Evolutionary conservation across 257 asterid genomes (phyloP).

Genomic region (Solanum verrucosum): DNA sequence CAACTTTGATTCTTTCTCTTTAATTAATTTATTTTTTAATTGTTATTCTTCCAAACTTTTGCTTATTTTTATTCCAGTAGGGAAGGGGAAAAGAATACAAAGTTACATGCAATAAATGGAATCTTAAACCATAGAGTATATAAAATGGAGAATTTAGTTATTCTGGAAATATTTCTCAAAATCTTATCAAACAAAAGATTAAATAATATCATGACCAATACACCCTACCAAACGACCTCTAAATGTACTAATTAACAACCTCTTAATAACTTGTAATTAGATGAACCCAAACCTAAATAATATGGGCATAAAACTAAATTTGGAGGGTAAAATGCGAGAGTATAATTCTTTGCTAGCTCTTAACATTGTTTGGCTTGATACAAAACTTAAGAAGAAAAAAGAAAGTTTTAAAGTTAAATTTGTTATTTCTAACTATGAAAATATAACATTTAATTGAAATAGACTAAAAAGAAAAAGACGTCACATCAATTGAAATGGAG

Average conservation of each 20-base stretch:
- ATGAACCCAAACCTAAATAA: not conserved
- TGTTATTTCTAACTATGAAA: too few relatives aligned
- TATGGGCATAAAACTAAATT: not conserved
- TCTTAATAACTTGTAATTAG: not conserved
- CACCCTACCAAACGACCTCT: too few relatives aligned
- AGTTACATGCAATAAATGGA: too few relatives aligned
- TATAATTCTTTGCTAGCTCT: not conserved
- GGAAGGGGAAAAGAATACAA: not conserved
- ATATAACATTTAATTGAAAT: not conserved
- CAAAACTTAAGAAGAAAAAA: too few relatives aligned
- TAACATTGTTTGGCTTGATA: too few relatives aligned
- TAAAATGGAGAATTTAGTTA: too few relatives aligned
- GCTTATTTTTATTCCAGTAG: not conserved
- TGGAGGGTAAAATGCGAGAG: not conserved
- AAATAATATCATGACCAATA: too few relatives aligned
- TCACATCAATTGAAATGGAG: not conserved
- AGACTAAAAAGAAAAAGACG: not conserved
- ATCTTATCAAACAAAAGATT: too few relatives aligned
- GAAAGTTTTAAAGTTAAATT: too few relatives aligned
- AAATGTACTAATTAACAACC: not conserved
- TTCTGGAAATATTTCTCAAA: too few relatives aligned
- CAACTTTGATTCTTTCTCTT: not conserved
- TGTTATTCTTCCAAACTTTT: not conserved
- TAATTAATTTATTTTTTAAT: not conserved
- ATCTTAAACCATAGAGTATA: too few relatives aligned